Conservation (phyloP, 352 stramenopile species). For the Phytophthora citricola region DNA sequence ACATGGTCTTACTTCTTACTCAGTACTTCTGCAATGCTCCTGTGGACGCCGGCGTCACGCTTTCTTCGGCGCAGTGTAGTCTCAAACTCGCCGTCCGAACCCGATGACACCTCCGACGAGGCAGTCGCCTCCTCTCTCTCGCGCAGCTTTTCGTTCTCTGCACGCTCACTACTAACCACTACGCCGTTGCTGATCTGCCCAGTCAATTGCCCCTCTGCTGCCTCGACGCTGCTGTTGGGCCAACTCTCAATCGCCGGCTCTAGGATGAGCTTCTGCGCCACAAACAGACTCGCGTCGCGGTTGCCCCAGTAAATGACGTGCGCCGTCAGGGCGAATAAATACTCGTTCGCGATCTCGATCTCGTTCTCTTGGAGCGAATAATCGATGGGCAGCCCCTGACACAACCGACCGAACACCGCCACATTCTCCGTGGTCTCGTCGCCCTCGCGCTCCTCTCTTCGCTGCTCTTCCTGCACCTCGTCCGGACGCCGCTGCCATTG, state of each 20-base stretch:
- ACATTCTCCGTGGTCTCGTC: constrained; percentile 52
- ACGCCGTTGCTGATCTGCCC: constrained; percentile 15
- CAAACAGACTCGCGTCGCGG: constrained; percentile 92
- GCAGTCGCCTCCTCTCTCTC: constrained; percentile 47
- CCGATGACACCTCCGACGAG: constrained; percentile 47
- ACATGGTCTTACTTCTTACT: constrained; percentile 1
- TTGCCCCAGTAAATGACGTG: constrained; percentile 94
- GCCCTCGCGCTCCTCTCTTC: constrained; percentile 37
- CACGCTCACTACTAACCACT: constrained; percentile 5
- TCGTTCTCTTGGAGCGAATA: constrained; percentile 95
- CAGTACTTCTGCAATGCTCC: not conserved
- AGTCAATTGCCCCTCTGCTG: not conserved
- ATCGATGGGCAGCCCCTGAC: constrained; percentile 76
- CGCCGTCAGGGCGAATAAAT: constrained; percentile 91
- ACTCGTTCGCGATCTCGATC: constrained; percentile 95
- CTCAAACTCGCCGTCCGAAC: constrained; percentile 31
- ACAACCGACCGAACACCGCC: constrained; percentile 67
- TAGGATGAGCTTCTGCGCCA: constrained; percentile 89
- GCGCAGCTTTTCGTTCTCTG: constrained; percentile 18
- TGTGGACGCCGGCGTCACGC: constrained; percentile 4
- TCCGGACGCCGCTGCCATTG: constrained; percentile 27
- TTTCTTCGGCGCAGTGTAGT: constrained; percentile 23
- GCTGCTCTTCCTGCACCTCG: constrained; percentile 27
- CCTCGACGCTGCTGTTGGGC: constrained; percentile 3
- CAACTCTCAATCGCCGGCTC: constrained; percentile 57